Evolutionary conservation across 2,329 filamentous ascomycete species (phyloP).

Genomic region (Aspergillus sp.): DNA sequence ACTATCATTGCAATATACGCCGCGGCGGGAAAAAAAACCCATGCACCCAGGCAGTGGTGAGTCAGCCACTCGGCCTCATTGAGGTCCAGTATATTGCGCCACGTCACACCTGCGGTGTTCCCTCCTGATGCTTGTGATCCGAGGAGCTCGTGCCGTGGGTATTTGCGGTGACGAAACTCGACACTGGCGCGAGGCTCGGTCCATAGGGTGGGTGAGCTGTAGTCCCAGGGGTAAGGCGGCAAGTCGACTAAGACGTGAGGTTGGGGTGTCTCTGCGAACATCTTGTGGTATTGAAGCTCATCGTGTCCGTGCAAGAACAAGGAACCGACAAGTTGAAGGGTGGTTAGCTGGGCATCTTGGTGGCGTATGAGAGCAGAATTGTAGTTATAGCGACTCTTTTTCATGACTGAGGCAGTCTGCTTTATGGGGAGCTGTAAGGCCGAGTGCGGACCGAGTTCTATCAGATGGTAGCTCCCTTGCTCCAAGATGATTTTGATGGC

Average conservation of each 20-base stretch:
- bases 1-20: slow-evolving; percentile 32
- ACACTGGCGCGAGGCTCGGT: slow-evolving; percentile 23
- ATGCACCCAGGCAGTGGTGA: slow-evolving; percentile 27
- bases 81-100: slow-evolving; percentile 32
- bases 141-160: slow-evolving; percentile 27
- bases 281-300: not conserved
- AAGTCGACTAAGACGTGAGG: slow-evolving; percentile 22
- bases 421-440: not conserved
- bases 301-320: not conserved
- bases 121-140: slow-evolving; percentile 17
- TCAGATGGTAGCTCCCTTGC: not conserved
- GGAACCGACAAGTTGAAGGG: not conserved
- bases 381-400: not conserved
- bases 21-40: slow-evolving; percentile 31
- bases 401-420: not conserved
- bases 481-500: not conserved
- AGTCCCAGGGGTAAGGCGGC: slow-evolving; percentile 30
- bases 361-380: not conserved
- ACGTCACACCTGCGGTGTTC: slow-evolving; percentile 16
- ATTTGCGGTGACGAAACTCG: slow-evolving; percentile 17
- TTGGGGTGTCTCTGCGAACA: not conserved
- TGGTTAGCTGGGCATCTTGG: not conserved
- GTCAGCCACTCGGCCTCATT: slow-evolving; percentile 32
- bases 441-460: not conserved
- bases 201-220: slow-evolving; percentile 22